Percentiles rank a stretch among this genome's conserved stretches.
phyloP scores from a whole-genome alignment of 345 rosid genomes.

The Turnera subulata region DNA sequence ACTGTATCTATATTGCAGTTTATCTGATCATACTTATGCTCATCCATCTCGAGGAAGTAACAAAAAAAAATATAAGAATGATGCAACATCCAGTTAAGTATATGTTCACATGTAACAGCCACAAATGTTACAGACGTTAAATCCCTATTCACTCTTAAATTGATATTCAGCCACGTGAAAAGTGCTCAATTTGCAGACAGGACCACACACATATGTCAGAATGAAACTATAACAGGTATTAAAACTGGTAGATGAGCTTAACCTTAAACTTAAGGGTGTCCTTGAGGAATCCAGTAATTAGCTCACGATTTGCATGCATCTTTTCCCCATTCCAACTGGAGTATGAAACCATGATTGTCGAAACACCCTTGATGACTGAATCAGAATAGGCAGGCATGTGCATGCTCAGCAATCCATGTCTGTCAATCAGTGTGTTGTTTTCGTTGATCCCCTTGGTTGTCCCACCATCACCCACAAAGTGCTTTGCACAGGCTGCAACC shows the following conservation, averaged over 20 bases:
- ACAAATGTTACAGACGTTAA: no score
- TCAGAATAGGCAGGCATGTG: slow-evolving; percentile 31
- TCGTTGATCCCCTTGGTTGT: slow-evolving; percentile 27
- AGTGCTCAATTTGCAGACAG: no score
- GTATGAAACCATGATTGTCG: slow-evolving; percentile 27
- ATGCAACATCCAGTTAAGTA: no score
- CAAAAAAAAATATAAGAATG: no score
- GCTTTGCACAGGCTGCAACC: slow-evolving; percentile 31
- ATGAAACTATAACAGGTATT: background rate
- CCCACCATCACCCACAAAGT: slow-evolving; percentile 31
- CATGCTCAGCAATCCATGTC: slow-evolving; percentile 19
- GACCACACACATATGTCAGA: no score
- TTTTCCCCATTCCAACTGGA: slow-evolving; percentile 32
- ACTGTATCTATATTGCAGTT: no score
- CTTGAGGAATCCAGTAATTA: slow-evolving; percentile 26
- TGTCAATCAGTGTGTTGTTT: slow-evolving; percentile 19
- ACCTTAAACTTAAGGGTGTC: slow-evolving; percentile 25
- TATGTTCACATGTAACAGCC: no score
- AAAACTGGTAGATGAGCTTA: background rate
- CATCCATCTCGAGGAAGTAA: no score
- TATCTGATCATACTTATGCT: no score
- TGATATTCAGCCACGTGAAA: no score
- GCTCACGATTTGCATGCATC: slow-evolving; percentile 25
- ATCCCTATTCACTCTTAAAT: no score
- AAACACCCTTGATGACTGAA: slow-evolving; percentile 22